Evolutionary conservation across 225 moss, liverwort and hornwort genomes (phyloP).

Genomic region (Physcomitrellopsis africana): DNA sequence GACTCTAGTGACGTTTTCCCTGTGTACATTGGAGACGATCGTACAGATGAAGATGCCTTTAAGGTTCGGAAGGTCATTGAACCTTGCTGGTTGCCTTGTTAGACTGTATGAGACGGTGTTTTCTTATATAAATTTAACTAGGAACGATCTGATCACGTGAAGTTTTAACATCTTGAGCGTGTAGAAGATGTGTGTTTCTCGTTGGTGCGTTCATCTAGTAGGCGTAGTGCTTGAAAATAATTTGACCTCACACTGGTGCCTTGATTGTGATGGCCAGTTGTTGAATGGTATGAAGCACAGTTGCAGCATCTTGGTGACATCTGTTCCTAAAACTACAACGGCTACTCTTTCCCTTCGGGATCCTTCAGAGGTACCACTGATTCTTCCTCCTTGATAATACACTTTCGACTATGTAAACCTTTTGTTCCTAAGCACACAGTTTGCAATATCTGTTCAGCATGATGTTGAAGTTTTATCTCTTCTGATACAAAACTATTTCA

Average conservation of each 20-base stretch:
- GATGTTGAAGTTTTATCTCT: neutral
- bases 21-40: slow-evolving; percentile 85
- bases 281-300: slow-evolving; percentile 60
- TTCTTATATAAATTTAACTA: neutral
- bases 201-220: neutral
- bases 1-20: slow-evolving; percentile 71
- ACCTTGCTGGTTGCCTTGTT: neutral
- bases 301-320: slow-evolving; percentile 73
- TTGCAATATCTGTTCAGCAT: slow-evolving; percentile 6
- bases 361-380: slow-evolving; percentile 68
- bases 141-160: neutral
- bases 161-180: neutral
- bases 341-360: slow-evolving; percentile 73
- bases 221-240: neutral
- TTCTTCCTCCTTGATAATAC: neutral
- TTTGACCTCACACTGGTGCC: slow-evolving; percentile 8
- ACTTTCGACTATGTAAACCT: neutral
- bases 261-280: slow-evolving; percentile 42
- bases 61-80: slow-evolving; percentile 43
- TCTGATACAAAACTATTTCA: slow-evolving; percentile 1
- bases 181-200: neutral
- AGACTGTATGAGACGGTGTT: neutral
- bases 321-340: slow-evolving; percentile 68
- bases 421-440: neutral
- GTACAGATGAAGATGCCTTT: slow-evolving; percentile 96